phyloP scores from a whole-genome alignment of 116 monocot genomes.

The Dioscorea cayenensis region DNA sequence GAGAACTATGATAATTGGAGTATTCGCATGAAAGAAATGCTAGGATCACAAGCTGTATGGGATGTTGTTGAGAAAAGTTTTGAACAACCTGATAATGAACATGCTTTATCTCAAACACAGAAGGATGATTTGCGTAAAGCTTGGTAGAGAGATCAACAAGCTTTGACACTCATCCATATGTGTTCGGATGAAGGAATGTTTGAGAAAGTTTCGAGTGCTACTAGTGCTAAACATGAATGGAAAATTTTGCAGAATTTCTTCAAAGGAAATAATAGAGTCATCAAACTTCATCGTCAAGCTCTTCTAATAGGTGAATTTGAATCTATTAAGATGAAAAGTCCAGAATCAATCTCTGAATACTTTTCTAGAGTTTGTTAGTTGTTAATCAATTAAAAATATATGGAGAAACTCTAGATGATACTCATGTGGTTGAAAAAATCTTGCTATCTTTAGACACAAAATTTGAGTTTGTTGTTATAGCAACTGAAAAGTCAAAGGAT shows the following conservation, averaged over 20 bases:
- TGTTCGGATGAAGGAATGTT: not conserved
- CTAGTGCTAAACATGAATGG: slow-evolving; percentile 3
- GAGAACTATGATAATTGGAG: slow-evolving; percentile 21
- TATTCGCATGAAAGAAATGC: not conserved
- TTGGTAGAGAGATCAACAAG: slow-evolving; percentile 1
- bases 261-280: slow-evolving; percentile 8
- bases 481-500: slow-evolving; percentile 2
- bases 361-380: slow-evolving; percentile 4
- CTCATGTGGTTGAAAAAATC: slow-evolving; percentile 1
- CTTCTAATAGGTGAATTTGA: slow-evolving; percentile 9
- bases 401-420: slow-evolving; percentile 1
- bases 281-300: not conserved
- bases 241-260: slow-evolving; percentile 13
- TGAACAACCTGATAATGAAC: not conserved
- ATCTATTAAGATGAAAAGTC: slow-evolving; percentile 1
- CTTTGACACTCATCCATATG: slow-evolving; percentile 4
- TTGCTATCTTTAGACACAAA: not conserved
- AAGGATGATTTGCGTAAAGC: slow-evolving; percentile 4
- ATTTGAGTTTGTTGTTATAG: not conserved
- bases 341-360: slow-evolving; percentile 4
- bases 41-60: not conserved
- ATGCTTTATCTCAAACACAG: not conserved
- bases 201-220: not conserved
- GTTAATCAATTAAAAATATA: slow-evolving; percentile 3
- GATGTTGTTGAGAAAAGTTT: not conserved